phyloP scores from a whole-genome alignment of 169 alveolate species.

The Plasmodium cynomolgi region DNA sequence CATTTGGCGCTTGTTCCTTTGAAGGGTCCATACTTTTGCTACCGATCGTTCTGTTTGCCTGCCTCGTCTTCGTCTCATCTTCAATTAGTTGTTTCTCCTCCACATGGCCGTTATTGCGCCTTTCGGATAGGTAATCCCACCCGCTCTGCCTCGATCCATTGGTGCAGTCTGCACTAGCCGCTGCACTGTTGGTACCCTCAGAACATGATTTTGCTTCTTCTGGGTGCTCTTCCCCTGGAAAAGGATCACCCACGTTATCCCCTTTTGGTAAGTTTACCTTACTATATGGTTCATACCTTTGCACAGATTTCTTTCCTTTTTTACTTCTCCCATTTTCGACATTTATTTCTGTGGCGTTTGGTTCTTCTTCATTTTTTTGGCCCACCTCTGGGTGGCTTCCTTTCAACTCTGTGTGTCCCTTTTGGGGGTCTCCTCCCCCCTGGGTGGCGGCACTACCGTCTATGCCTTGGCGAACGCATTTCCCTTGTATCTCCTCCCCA shows the following conservation, averaged over 20 bases:
- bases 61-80: background rate
- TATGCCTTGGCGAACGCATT: background rate
- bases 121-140: background rate
- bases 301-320: background rate
- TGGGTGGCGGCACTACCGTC: background rate
- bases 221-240: background rate
- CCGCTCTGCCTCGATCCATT: background rate
- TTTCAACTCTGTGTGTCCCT: background rate
- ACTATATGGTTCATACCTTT: background rate
- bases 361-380: background rate
- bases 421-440: background rate
- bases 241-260: background rate
- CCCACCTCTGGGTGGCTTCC: background rate
- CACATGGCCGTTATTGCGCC: background rate
- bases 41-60: background rate
- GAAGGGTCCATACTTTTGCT: background rate
- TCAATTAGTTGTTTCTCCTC: background rate
- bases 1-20: background rate
- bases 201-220: background rate
- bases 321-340: background rate
- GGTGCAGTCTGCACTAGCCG: background rate
- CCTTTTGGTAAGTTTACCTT: background rate
- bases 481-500: background rate
- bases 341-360: background rate
- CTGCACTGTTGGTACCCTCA: background rate